Evolutionary conservation across 345 rosid genomes (phyloP), one percentile per base, ranked within the genome.

Genomic region (Fremontodendron californicum): DNA sequence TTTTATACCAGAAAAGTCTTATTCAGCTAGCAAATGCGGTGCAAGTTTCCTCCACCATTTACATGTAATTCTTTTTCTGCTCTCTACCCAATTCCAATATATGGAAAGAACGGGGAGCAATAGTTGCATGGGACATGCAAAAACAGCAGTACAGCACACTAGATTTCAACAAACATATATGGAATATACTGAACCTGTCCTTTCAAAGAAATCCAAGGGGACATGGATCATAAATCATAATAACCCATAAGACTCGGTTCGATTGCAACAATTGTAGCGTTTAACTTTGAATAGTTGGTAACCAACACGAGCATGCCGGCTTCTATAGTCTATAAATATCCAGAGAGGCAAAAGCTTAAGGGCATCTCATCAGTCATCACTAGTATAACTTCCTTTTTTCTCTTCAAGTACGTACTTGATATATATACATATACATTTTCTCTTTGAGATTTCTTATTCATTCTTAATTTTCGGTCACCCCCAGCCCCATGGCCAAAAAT

Each of bases 141-240:
- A 55, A 73, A 73, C 49, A 39, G 76, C 23, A n/a, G 75, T 51
- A 55, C 76, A 35, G 35, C 64, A 39, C 35, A 39, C 13, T 23
- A 21, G 31, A 66, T 66, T 39, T 66, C 49, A 66, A 40, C 45
- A 0, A 37, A 19, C 4, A 63, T 7, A 48, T 33, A 33, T 33
- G 49, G 45, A 66, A 66, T 66, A 37, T 66, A 37, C 75, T 39
- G 46, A 54, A 62, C 21, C 42, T 8, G 70, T 75, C 39, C 2
- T 42, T 15, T 25, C 77, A 31, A 19, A 76, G 39, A 76, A 78
- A 77, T 83, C 82, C 71, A 54, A 31, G 79, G 80, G 60, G 49
- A 78, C 82, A 84, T 78, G 1, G 46, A 84, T 82, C 76, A 84
- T 82, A 60, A 51, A 84, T 82, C 76, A 84, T 82, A 60, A 51